phyloP scores from a whole-genome alignment of 2,329 filamentous ascomycete genomes.

The Hirsutella rhossiliensis region DNA sequence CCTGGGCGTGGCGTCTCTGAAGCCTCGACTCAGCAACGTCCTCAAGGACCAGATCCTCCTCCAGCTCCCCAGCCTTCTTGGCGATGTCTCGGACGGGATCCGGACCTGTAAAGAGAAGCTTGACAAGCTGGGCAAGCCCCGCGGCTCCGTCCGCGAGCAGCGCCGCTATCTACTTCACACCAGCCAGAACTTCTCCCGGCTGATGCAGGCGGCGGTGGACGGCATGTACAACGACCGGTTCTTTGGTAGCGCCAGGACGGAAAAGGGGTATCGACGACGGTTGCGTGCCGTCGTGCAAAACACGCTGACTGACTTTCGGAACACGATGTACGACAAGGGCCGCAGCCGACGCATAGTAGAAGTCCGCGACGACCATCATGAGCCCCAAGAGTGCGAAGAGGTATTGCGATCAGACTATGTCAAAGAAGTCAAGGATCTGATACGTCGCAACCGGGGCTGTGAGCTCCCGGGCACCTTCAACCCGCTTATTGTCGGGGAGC shows the following conservation, averaged over 20 bases:
- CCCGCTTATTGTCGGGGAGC: slow-evolving; percentile 41
- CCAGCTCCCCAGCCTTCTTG: slow-evolving; percentile 32
- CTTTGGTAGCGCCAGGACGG: slow-evolving; percentile 26
- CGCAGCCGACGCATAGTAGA: slow-evolving; percentile 23
- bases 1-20: slow-evolving; percentile 36
- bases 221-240: slow-evolving; percentile 40
- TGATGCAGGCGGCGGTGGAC: slow-evolving; percentile 33
- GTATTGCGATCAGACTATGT: slow-evolving; percentile 7
- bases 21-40: slow-evolving; percentile 35
- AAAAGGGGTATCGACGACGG: slow-evolving; percentile 25
- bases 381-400: not conserved
- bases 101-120: slow-evolving; percentile 23
- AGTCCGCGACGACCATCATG: not conserved
- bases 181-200: slow-evolving; percentile 28
- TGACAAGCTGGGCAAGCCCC: slow-evolving; percentile 32
- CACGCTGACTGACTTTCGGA: slow-evolving; percentile 25
- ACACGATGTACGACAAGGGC: slow-evolving; percentile 27
- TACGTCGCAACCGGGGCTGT: slow-evolving; percentile 16
- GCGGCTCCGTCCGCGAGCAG: slow-evolving; percentile 34
- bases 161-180: slow-evolving; percentile 32
- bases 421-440: slow-evolving; percentile 8
- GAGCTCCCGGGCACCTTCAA: slow-evolving; percentile 53
- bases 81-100: slow-evolving; percentile 27
- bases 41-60: slow-evolving; percentile 32
- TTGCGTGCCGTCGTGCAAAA: slow-evolving; percentile 43